Base-by-base conservation (phyloP, 441 rosid genomes). In the Brassica balearica region DNA sequence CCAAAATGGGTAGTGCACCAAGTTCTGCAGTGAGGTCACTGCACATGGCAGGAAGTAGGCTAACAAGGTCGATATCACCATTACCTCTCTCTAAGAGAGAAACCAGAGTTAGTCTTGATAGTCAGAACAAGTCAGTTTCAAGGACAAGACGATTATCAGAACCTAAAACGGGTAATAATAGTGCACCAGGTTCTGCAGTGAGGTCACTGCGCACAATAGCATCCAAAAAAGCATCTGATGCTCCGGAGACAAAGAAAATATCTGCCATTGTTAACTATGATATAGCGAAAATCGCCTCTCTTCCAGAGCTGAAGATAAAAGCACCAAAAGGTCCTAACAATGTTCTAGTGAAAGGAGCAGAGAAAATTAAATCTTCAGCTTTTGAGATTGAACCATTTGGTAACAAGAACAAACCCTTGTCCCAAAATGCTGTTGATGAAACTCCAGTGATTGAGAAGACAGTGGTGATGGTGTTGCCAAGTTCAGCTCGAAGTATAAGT, bases 131-230 rank as follows among this genome's bases (percentile, higher is more conserved):
- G 87, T 74, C 83, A 27, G 82, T 85, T 87, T 82, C 96, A 74
- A 82, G 91, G 63, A 88, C 88, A 75, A 92, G 98, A 86, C 86
- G 99, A 78, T 84, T 94, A 72, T 96, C 99, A 15, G 98, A 96
- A 82, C 98, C 98, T 17, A 91, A 87, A 85, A 75, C 83, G 66
- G 83, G 80, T 72, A 83, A 72, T 68, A 81, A 80, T 61, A 79
- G 72, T 63, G 79, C 41, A 77, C 80, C 75, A 63, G 67, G 70
- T 66, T 77, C 92, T 82, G 78, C 90, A 34, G 86, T 81, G 74
- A 89, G 84, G 86, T 78, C 89, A 64, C 89, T 75, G 59, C 86
- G 84, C 56, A 68, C 78, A 32, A 86, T 85, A 78, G 78, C 78
- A 61, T 72, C 82, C 68, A 79, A 86, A 70, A 91, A 87, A 75